Conservation (phyloP, 352 stramenopile genomes). For the Phytophthora sojae region DNA sequence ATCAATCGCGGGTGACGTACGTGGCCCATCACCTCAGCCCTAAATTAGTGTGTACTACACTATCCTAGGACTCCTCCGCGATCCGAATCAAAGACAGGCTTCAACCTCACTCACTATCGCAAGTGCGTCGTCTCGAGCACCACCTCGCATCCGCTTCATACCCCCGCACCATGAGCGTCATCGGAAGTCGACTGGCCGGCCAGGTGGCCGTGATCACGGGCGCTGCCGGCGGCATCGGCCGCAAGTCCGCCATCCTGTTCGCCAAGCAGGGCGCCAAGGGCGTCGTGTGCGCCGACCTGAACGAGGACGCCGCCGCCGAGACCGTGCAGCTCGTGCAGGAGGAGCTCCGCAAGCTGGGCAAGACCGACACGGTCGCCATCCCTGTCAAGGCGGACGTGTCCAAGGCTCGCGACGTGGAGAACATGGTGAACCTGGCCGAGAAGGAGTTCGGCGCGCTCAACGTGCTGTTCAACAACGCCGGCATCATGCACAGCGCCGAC, state of each 20-base stretch:
- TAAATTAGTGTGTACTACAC: slow-evolving; percentile 10
- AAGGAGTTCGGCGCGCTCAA: slow-evolving; percentile 82
- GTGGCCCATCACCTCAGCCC: slow-evolving; percentile 1
- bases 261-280: slow-evolving; percentile 79
- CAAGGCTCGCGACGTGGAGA: slow-evolving; percentile 72
- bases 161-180: slow-evolving; percentile 45
- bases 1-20: slow-evolving; percentile 23
- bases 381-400: slow-evolving; percentile 77
- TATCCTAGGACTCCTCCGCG: not conserved
- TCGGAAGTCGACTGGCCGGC: slow-evolving; percentile 65
- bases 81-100: slow-evolving; percentile 21
- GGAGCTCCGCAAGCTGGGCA: slow-evolving; percentile 68
- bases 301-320: slow-evolving; percentile 69
- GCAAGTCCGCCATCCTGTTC: slow-evolving; percentile 85
- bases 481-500: slow-evolving; percentile 86
- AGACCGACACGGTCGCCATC: slow-evolving; percentile 60
- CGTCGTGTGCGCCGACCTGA: slow-evolving; percentile 85
- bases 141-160: not conserved
- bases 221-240: slow-evolving; percentile 82
- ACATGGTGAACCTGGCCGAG: slow-evolving; percentile 81
- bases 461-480: slow-evolving; percentile 91
- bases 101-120: slow-evolving; percentile 22
- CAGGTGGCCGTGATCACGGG: slow-evolving; percentile 88
- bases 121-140: slow-evolving; percentile 23
- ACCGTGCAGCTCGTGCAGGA: slow-evolving; percentile 73